Percentiles rank a stretch among this genome's conserved stretches.
phyloP scores from a whole-genome alignment of 805 yeast species.

The Torulaspora microellipsoides region DNA sequence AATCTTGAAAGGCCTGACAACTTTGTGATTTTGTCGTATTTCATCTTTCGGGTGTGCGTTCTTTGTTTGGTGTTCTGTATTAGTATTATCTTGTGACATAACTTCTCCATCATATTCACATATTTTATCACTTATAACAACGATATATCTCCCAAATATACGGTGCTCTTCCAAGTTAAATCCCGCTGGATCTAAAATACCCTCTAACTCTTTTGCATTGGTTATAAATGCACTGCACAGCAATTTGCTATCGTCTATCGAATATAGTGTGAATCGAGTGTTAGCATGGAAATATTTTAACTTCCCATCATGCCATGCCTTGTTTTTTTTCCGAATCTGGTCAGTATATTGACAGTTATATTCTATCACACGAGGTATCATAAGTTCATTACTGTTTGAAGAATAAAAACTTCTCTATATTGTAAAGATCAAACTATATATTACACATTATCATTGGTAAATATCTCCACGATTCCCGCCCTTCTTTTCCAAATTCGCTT shows the following conservation, averaged over 20 bases:
- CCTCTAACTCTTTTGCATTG: conserved; percentile 19
- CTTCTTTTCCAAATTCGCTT: too few species aligned
- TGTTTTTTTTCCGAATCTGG: conserved; percentile 32
- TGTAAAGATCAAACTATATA: too few species aligned
- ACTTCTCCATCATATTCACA: conserved; percentile 13
- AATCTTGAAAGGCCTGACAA: neutral
- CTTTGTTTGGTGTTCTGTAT: neutral
- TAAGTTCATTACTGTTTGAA: too few species aligned
- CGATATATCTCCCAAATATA: conserved; percentile 25
- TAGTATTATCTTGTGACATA: neutral
- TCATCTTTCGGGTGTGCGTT: conserved; percentile 1
- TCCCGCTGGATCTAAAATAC: conserved; percentile 19
- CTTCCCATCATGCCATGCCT: conserved; percentile 35
- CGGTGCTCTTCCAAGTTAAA: conserved; percentile 28
- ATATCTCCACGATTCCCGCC: too few species aligned
- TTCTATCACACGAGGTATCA: conserved; percentile 9
- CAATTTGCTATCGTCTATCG: conserved; percentile 22
- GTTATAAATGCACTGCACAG: conserved; percentile 26
- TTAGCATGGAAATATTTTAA: conserved; percentile 22
- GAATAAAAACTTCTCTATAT: too few species aligned
- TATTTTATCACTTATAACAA: conserved; percentile 19
- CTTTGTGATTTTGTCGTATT: conserved; percentile 12
- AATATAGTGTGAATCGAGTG: conserved; percentile 23
- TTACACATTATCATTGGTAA: too few species aligned
- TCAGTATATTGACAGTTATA: conserved; percentile 32